Base-by-base conservation (phyloP, 768 basidiomycete species). In the Psilocybe sp. region DNA sequence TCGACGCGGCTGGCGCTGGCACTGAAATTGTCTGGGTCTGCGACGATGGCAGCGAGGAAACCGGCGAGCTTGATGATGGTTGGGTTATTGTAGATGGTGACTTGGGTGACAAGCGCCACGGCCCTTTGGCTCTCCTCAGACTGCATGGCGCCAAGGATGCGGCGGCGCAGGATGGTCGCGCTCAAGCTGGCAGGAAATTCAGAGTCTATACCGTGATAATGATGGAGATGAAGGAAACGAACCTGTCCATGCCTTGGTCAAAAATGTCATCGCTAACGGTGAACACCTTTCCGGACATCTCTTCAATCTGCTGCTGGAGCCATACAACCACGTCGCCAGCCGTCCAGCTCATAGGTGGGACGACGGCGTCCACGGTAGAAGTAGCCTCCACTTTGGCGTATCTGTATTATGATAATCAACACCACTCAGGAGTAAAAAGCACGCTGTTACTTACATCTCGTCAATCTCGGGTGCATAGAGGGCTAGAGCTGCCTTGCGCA, bases 401-500 rank as follows among this genome's bases (percentile, higher is more conserved):
- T 12, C 58, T 64, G 33, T 7, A 7, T 28, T 28, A 14, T 16
- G 12, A 40, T 13, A 38, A 19, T 36, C n/a, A 8, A 1, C 12
- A 40, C 15, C 19, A 9, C 34, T 46, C 3, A 50, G 20, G 14
- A 32, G 28, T 32, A 37, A 9, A 49, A 44, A 46, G 1, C 32
- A 53, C 5, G 73, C 2, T 7, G 39, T 15, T 12, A 49, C 66
- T 51, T 59, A 82, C 71, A 80, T 50, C 12, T 58, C 64, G 18
- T 79, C 67, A n/a, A 82, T 79, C 51, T 82, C 79, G 1, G 65
- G 37, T 7, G 61, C 62, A 54, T 81, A 82, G 15, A 62, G 23
- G 4, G 53, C 56, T 28, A 81, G 47, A 0, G 75, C 72, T 5
- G 70, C 69, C 51, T 76, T 76, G 36, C 74, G 70, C 43, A 69